Conservation (phyloP, 2,329 filamentous ascomycete species). For the Dichotomopilus funicola region DNA sequence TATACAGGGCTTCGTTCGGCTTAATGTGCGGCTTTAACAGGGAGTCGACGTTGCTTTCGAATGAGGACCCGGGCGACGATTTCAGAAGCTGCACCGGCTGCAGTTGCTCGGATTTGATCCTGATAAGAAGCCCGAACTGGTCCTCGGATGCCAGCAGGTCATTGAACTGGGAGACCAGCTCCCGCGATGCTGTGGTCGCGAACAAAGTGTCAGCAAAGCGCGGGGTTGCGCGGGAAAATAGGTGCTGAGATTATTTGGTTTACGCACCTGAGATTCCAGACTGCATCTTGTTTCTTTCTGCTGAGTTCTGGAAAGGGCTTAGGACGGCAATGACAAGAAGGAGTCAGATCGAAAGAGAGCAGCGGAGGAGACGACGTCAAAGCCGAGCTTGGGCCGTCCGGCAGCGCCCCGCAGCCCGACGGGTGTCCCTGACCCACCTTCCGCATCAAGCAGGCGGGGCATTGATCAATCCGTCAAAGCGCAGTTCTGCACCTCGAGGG, state of each 20-base stretch:
- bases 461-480: not conserved
- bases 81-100: conserved; percentile 49
- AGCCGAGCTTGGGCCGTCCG: not conserved
- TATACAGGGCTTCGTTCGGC: conserved; percentile 62
- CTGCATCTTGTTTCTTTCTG: conserved; percentile 18
- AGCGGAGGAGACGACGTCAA: conserved; percentile 1
- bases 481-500: not conserved
- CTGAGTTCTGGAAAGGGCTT: no score
- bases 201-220: not conserved
- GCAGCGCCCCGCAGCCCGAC: not conserved
- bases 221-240: not conserved
- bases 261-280: conserved; percentile 24
- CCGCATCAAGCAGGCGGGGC: not conserved
- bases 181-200: conserved; percentile 57
- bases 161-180: conserved; percentile 70
- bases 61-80: conserved; percentile 52
- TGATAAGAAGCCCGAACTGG: conserved; percentile 64
- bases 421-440: not conserved
- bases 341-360: not conserved
- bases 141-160: conserved; percentile 54
- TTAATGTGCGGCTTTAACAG: conserved; percentile 58
- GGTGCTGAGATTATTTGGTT: not conserved
- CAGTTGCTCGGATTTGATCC: conserved; percentile 63
- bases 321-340: no score
- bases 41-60: conserved; percentile 54